A percentile compares a stretch with the other conserved stretches of the same genome.
These are phyloP conservation scores for Platanthera zijinensis DNA, from an alignment of 106 monocot genomes.

Conservation along the genomic window DNA sequence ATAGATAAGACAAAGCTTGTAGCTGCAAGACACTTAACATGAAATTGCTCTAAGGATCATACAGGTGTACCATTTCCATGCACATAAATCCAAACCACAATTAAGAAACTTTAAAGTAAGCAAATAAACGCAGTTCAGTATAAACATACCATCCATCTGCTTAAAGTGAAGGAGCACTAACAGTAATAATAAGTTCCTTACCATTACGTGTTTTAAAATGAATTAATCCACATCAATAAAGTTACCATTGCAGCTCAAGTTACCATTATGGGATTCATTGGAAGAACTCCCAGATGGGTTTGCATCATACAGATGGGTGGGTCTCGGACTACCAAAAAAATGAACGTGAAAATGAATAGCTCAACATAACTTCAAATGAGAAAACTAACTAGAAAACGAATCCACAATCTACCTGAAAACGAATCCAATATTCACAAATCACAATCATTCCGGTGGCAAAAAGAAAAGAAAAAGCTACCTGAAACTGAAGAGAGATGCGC, in stretches of 20 bases:
- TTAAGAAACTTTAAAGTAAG: not conserved
- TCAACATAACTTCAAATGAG: too few relatives aligned
- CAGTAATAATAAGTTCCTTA: conserved; percentile 14
- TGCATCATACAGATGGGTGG: conserved; percentile 19
- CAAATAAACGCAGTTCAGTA: not conserved
- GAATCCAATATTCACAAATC: too few relatives aligned
- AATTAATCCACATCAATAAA: conserved; percentile 43
- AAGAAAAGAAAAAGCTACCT: too few relatives aligned
- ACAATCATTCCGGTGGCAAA: too few relatives aligned
- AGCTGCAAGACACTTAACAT: not conserved
- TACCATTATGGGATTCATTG: conserved; percentile 19
- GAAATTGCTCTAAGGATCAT: not conserved
- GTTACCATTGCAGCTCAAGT: conserved; percentile 21
- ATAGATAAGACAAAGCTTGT: too few relatives aligned
- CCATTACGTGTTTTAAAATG: conserved; percentile 97
- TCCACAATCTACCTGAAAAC: too few relatives aligned
- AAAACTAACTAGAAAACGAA: too few relatives aligned
- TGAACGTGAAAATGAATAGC: too few relatives aligned
- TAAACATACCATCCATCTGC: not conserved
- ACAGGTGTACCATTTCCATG: not conserved
- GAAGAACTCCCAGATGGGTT: conserved; percentile 16
- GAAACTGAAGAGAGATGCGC: too few relatives aligned
- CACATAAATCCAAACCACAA: not conserved
- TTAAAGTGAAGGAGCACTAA: not conserved
- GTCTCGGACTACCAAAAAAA: conserved; percentile 9